These are phyloP conservation scores for Candida buenavistaensis DNA, from an alignment of 1,139 yeast genomes.

Conservation along the genomic window DNA sequence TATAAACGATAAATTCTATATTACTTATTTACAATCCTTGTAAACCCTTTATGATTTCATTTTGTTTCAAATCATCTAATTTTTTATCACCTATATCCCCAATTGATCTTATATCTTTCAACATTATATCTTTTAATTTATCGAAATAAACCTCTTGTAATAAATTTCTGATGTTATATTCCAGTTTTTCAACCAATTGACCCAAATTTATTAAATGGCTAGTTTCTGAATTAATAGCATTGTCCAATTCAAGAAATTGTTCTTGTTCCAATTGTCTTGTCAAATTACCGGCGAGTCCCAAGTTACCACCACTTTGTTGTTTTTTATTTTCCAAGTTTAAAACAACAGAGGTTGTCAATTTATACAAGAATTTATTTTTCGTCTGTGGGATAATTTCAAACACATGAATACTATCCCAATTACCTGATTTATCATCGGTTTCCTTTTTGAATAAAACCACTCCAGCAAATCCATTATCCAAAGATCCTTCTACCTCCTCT, in stretches of 20 bases:
- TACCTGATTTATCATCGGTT: conserved; percentile 52
- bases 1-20: conserved; percentile 16
- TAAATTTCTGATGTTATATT: conserved; percentile 80
- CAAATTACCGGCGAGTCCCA: conserved; percentile 77
- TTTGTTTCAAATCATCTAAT: conserved; percentile 44
- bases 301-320: conserved; percentile 15
- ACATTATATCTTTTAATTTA: conserved; percentile 81
- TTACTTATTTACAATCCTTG: conserved; percentile 24
- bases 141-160: conserved; percentile 95
- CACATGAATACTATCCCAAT: conserved; percentile 94
- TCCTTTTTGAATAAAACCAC: conserved; percentile 83
- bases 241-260: conserved; percentile 39
- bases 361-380: conserved; percentile 55
- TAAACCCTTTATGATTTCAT: conserved; percentile 52
- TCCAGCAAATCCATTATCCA: conserved; percentile 72
- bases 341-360: conserved; percentile 85
- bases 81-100: conserved; percentile 41
- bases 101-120: conserved; percentile 63
- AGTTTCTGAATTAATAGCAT: conserved; percentile 44
- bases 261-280: conserved; percentile 73
- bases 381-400: conserved; percentile 66
- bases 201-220: conserved; percentile 87
- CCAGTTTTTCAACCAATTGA: conserved; percentile 81
- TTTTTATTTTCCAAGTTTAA: conserved; percentile 53
- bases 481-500: conserved; percentile 23